Percentiles rank a stretch among this genome's conserved stretches.
phyloP scores from a whole-genome alignment of 1,284 basidiomycete genomes.

The Fistulina hepatica region DNA sequence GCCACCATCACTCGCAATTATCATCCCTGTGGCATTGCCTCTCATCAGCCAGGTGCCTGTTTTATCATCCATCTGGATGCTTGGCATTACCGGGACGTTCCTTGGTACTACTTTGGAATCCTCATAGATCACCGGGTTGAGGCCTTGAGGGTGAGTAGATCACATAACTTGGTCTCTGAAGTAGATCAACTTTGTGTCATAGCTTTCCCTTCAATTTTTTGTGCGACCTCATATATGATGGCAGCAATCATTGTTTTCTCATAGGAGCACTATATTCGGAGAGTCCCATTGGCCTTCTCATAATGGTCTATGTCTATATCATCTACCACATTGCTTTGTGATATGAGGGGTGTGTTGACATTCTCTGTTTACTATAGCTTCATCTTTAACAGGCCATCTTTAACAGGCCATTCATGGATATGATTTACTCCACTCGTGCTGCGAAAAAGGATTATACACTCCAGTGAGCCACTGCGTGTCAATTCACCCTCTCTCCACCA shows the following conservation, averaged over 20 bases:
- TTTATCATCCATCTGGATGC: conserved; percentile 79
- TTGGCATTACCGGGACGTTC: conserved; percentile 92
- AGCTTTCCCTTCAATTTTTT: conserved; percentile 93
- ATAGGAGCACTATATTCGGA: conserved; percentile 80
- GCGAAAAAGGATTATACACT: not conserved
- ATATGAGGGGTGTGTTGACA: conserved; percentile 63
- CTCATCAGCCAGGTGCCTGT: conserved; percentile 72
- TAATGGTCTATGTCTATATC: conserved; percentile 70
- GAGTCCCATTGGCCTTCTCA: conserved; percentile 66
- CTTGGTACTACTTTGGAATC: conserved; percentile 98
- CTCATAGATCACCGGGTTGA: conserved; percentile 76
- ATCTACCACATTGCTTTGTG: conserved; percentile 76
- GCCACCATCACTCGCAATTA: conserved; percentile 44
- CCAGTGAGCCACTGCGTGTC: not conserved
- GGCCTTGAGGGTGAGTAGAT: not conserved
- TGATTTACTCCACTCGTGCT: conserved; percentile 60
- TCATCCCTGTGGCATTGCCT: conserved; percentile 60
- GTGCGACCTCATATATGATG: conserved; percentile 93
- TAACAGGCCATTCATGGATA: conserved; percentile 66
- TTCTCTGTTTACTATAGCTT: not conserved
- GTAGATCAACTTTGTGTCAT: conserved; percentile 1
- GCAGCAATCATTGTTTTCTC: conserved; percentile 79
- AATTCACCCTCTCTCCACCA: too few relatives aligned
- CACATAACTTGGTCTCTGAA: not conserved
- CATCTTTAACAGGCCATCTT: not conserved